phyloP scores from a whole-genome alignment of 306 rosid genomes.

The Vachellia collinsii region DNA sequence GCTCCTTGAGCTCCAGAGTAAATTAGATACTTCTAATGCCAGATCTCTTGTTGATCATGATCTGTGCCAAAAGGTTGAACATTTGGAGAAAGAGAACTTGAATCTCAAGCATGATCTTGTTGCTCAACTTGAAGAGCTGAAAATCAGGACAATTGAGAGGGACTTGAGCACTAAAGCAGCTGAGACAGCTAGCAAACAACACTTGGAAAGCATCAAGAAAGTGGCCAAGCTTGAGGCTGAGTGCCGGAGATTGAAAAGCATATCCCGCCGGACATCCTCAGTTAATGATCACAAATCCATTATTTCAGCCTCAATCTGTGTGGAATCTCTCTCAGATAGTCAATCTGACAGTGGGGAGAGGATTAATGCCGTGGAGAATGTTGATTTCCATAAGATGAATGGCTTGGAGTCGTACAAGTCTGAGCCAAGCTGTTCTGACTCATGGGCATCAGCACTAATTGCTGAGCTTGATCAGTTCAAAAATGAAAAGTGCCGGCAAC shows the following conservation, averaged over 20 bases:
- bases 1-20: conserved; percentile 65
- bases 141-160: conserved; percentile 81
- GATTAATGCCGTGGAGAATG: conserved; percentile 43
- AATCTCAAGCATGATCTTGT: conserved; percentile 68
- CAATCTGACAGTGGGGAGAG: conserved; percentile 71
- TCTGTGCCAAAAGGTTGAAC: conserved; percentile 56
- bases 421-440: conserved; percentile 66
- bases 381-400: conserved; percentile 43
- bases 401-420: conserved; percentile 45
- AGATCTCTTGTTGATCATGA: conserved; percentile 57
- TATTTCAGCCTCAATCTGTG: conserved; percentile 63
- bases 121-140: conserved; percentile 75
- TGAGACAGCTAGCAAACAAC: conserved; percentile 95
- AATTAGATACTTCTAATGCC: conserved; percentile 51
- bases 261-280: conserved; percentile 48
- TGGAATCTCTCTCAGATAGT: conserved; percentile 72
- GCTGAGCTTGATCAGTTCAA: conserved; percentile 87
- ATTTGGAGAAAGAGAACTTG: conserved; percentile 72
- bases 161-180: conserved; percentile 93
- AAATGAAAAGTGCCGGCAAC: conserved; percentile 61
- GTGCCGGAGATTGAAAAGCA: conserved; percentile 72
- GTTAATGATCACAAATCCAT: conserved; percentile 61
- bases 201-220: conserved; percentile 86
- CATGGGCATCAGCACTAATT: conserved; percentile 76
- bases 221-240: conserved; percentile 92